Percentiles rank a stretch among this genome's conserved stretches.
Evolutionary conservation across 176 grass and related monocot genomes (phyloP).

Genomic region (barley (Hordeum vulgare)): MorexV3_pseudomolecules_assembly NC_058519.1:501731865-501732364

Average conservation of each 20-base stretch:
- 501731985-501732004: slow-evolving; percentile 23
- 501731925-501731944: not conserved
- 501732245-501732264: slow-evolving; percentile 46
- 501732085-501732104: not conserved
- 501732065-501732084: slow-evolving; percentile 8
- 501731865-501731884: not conserved
- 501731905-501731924: not conserved
- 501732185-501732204: slow-evolving; percentile 24
- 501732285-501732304: slow-evolving; percentile 24
- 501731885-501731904: not conserved
- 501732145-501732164: slow-evolving; percentile 24
- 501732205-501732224: slow-evolving; percentile 34
- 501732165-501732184: slow-evolving; percentile 35
- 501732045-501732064: slow-evolving; percentile 6
- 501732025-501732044: slow-evolving; percentile 50
- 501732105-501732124: slow-evolving; percentile 4
- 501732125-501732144: slow-evolving; percentile 24
- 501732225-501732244: slow-evolving; percentile 21
- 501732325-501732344: slow-evolving; percentile 46
- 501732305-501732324: slow-evolving; percentile 36
- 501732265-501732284: slow-evolving; percentile 40
- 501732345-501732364: slow-evolving; percentile 30
- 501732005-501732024: slow-evolving; percentile 49
- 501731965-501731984: not conserved
- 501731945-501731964: not conserved